Base-by-base conservation (phyloP, 352 stramenopile genomes). In the Nothophytophthora sp. region DNA sequence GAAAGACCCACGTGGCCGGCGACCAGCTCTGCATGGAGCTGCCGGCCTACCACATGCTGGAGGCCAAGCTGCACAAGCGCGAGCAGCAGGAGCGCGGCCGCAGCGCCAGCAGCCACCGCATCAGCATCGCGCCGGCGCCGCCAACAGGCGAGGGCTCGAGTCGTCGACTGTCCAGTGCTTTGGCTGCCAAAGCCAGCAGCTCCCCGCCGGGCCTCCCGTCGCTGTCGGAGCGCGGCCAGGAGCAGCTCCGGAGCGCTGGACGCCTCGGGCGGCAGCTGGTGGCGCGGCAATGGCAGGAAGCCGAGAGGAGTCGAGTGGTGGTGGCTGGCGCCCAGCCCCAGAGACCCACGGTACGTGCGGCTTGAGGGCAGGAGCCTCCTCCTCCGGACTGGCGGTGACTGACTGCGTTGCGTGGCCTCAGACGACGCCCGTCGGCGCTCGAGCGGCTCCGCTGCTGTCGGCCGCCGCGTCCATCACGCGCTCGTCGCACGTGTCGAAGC, bases 21-120 rank as follows among this genome's bases (percentile, higher is more conserved):
- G 80, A 95, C 43, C 78, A 90, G 39, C 63, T 95, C 19, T 95
- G 84, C 60, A 88, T 92, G 78, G 71, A 90, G 29, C 64, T 89
- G 16, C 54, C 72, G 28, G 59, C 61, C 11, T 91, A 91, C 47
- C 62, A 76, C 60, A 89, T 88, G 81, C 43, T 76, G 12, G 73
- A 84, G 16, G 73, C 88, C 35, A 86, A 80, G 50, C 47, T 69
- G 32, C 88, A 91, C 46, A 72, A 78, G 37, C 53, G 54, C 2
- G 58, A 73, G 29, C 34, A 73, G 24, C 63, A 71, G 32, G 54
- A 81, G 65, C 28, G 59, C 57, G 45, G 42, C 19, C 68, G 77
- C 9, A 63, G 44, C 12, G 59, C 62, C 46, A 88, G 70, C 48
- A 62, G 60, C 28, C 74, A 88, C 43, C 76, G 76, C 28, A 74